Evolutionary conservation across 2,329 filamentous ascomycete genomes (phyloP), one percentile per base, ranked within the genome.

Genomic region (Diaporthe vexans): DNA sequence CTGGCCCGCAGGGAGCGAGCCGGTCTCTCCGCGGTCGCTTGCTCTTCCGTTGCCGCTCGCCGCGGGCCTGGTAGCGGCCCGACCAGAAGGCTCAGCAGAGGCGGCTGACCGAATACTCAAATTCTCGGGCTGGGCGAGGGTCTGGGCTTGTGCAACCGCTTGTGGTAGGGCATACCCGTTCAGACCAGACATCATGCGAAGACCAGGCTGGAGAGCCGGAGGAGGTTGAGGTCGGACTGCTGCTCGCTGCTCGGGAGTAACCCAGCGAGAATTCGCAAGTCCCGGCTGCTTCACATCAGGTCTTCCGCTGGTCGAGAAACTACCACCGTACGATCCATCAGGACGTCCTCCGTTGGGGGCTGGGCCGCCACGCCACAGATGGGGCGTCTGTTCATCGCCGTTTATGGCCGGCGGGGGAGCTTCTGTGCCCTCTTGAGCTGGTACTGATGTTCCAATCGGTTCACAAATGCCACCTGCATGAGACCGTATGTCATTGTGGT

Each of bases 1-100:
- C 70, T 72, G 70, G 24, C 57, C 70, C 33, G 35, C 10, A 24
- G 70, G 70, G 48, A 72, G 57, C 8, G 57, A 63, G 51, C 24
- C n/a, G 15, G 33, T 17, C n/a, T 72, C 29, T 19, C 54, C 29
- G 4, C n/a, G 3, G 24, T 26, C 56, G 1, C 19, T 9, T 0
- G 33, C 26, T n/a, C 43, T 35, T 59, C 40, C 56, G 15, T 59
- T 51, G 6, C 24, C 21, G 17, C 48, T 17, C 48, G 17, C 51
- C 24, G 11, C 40, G 37, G 54, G 54, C n/a, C 26, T 71, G 26
- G 21, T 11, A 15, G 54, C 8, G 13, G 37, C 17, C 37, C 15
- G 35, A 19, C 15, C 17, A 17, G 26, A 37, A 37, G 4, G 24
- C 68, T 58, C 26, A 37, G 54, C 15, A 48, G 37, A 35, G 43